Conservation (phyloP, 2,329 filamentous ascomycete species). For the Colletotrichum lindemuthianum region DNA sequence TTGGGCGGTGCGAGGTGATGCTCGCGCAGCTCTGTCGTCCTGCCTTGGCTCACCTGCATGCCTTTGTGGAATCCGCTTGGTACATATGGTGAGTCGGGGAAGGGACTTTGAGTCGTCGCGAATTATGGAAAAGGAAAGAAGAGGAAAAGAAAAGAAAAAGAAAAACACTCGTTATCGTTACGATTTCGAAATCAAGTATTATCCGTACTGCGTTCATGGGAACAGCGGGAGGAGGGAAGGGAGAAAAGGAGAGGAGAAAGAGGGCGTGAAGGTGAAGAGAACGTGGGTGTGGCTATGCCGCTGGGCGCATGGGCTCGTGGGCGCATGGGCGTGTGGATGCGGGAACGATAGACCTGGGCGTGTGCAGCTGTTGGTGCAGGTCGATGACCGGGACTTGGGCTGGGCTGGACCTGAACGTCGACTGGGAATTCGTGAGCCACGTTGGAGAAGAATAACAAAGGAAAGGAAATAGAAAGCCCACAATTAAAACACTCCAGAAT, state of each 20-base stretch:
- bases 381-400: not conserved
- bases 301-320: too few relatives aligned
- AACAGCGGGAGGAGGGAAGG: not conserved
- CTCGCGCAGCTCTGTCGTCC: not conserved
- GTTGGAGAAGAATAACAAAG: not conserved
- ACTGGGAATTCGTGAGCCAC: not conserved
- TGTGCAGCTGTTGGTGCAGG: slow-evolving; percentile 7
- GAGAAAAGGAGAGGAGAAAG: not conserved
- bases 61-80: not conserved
- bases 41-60: slow-evolving; percentile 29
- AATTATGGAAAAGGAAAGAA: not conserved
- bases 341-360: not conserved
- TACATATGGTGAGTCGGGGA: not conserved
- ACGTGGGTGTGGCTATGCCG: not conserved
- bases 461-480: not conserved
- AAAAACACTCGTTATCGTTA: not conserved
- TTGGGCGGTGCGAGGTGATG: not conserved
- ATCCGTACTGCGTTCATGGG: too few relatives aligned
- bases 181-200: too few relatives aligned
- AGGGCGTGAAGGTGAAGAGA: too few relatives aligned
- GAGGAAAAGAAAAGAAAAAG: not conserved
- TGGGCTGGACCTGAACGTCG: not conserved
- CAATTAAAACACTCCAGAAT: not conserved
- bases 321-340: too few relatives aligned
- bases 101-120: not conserved